A percentile compares a stretch with the other conserved stretches of the same genome.
Evolutionary conservation across 129 eudicot genomes (phyloP).

Genomic region (Centrapalus pauciflorus): DNA sequence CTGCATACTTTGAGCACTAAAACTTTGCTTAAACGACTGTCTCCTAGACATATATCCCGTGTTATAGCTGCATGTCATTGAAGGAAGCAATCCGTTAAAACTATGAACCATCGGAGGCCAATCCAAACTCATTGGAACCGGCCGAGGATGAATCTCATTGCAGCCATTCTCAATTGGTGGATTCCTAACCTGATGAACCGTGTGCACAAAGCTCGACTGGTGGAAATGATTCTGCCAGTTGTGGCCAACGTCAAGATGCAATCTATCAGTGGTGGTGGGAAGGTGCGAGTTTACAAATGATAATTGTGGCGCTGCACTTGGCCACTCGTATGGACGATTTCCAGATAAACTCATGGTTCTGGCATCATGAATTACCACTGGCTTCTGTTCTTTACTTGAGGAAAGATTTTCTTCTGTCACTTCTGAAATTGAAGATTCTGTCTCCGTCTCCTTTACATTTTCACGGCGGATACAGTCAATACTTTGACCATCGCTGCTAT

Average conservation of each 20-base stretch:
- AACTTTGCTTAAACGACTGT: conserved; percentile 43
- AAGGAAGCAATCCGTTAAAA: conserved; percentile 39
- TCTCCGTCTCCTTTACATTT: conserved; percentile 21
- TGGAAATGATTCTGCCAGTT: conserved; percentile 67
- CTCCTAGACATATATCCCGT: conserved; percentile 50
- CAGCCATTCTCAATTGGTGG: conserved; percentile 47
- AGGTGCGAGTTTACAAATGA: conserved; percentile 52
- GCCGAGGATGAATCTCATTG: conserved; percentile 47
- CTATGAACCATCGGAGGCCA: conserved; percentile 71
- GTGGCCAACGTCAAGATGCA: conserved; percentile 85
- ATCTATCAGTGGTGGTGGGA: conserved; percentile 77
- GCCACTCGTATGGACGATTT: conserved; percentile 78
- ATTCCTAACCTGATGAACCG: conserved; percentile 53
- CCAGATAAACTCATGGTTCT: conserved; percentile 35
- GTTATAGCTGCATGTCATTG: conserved; percentile 52
- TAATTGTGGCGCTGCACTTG: conserved; percentile 56
- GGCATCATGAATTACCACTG: conserved; percentile 22
- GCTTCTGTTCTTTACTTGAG: conserved; percentile 32
- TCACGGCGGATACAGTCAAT: conserved; percentile 10
- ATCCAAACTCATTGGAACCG: conserved; percentile 59
- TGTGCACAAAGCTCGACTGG: conserved; percentile 53
- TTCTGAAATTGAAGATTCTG: conserved; percentile 24
- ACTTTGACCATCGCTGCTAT: conserved; percentile 11
- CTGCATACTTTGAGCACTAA: conserved; percentile 26
- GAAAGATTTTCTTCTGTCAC: conserved; percentile 22